Percentiles rank a stretch among this genome's conserved stretches.
Evolutionary conservation across 169 alveolate species (phyloP).

Genomic region (Plasmodium coatneyi): DNA sequence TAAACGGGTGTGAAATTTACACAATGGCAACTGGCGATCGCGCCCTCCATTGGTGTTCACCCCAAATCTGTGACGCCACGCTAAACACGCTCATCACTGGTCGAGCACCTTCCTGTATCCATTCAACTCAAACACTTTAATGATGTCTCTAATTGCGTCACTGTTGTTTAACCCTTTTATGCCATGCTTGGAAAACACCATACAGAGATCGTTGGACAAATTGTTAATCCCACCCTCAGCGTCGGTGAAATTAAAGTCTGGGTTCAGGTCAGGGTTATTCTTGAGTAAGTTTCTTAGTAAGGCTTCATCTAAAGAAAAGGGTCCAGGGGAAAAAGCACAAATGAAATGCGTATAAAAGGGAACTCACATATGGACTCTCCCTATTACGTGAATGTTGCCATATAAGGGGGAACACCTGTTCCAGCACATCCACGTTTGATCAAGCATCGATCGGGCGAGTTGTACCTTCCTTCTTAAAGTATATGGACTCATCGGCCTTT

Average conservation of each 20-base stretch:
- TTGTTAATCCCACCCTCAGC: conserved; percentile 18
- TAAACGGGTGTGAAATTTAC: neutral
- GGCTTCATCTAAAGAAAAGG: conserved; percentile 76
- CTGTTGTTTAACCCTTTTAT: conserved; percentile 30
- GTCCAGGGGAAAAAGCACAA: neutral
- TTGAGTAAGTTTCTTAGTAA: conserved; percentile 77
- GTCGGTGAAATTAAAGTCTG: conserved; percentile 63
- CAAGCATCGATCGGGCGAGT: neutral
- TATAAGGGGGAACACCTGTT: neutral
- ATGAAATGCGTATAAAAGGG: neutral
- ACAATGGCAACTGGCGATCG: neutral
- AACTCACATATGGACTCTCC: neutral
- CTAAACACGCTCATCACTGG: neutral
- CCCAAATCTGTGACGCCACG: neutral
- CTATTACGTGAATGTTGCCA: neutral
- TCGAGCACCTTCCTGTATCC: conserved; percentile 65
- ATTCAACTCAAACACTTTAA: conserved; percentile 65
- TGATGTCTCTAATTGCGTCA: conserved; percentile 41
- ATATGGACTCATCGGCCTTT: conserved; percentile 78
- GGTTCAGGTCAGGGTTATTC: conserved; percentile 81
- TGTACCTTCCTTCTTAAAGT: conserved; percentile 83
- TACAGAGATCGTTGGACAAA: conserved; percentile 60
- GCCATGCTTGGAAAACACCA: conserved; percentile 72
- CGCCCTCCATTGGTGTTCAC: neutral
- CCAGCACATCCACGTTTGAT: neutral